Conservation (phyloP, 768 basidiomycete genomes). For the Lyophyllum shimeji region DNA sequence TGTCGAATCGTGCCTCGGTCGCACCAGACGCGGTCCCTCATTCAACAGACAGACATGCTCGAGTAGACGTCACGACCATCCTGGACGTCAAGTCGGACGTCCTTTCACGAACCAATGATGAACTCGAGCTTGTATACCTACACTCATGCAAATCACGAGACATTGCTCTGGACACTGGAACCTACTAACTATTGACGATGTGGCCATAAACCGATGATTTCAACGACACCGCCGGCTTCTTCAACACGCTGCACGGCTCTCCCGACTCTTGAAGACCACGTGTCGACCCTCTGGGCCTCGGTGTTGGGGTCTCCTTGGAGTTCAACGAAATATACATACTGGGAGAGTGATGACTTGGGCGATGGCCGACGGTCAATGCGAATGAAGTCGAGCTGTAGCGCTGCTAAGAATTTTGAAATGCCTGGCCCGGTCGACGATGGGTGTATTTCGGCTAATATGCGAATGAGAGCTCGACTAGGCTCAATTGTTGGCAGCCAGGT, state of each 20-base stretch:
- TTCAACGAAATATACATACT: constrained; percentile 67
- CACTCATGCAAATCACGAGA: background rate
- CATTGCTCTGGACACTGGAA: background rate
- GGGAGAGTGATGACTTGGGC: constrained; percentile 42
- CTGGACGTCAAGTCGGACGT: background rate
- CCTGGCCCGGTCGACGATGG: constrained; percentile 14
- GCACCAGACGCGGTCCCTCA: constrained; percentile 26
- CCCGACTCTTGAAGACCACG: constrained; percentile 35
- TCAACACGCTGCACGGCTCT: constrained; percentile 32
- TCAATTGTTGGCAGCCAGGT: constrained; percentile 3
- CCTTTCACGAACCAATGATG: background rate
- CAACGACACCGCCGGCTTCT: constrained; percentile 32
- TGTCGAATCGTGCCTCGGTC: constrained; percentile 37
- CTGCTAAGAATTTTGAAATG: constrained; percentile 28
- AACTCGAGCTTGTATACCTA: background rate
- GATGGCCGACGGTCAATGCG: constrained; percentile 71
- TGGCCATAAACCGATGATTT: constrained; percentile 50
- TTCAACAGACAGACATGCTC: constrained; percentile 25
- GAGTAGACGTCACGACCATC: background rate
- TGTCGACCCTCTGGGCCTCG: background rate
- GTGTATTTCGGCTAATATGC: constrained; percentile 19
- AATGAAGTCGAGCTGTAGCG: constrained; percentile 41
- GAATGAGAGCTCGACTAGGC: constrained; percentile 31
- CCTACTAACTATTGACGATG: background rate
- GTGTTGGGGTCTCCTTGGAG: constrained; percentile 28